Evolutionary conservation across 2,329 filamentous ascomycete genomes (phyloP).

Genomic region (Hypoxylon sp.): DNA sequence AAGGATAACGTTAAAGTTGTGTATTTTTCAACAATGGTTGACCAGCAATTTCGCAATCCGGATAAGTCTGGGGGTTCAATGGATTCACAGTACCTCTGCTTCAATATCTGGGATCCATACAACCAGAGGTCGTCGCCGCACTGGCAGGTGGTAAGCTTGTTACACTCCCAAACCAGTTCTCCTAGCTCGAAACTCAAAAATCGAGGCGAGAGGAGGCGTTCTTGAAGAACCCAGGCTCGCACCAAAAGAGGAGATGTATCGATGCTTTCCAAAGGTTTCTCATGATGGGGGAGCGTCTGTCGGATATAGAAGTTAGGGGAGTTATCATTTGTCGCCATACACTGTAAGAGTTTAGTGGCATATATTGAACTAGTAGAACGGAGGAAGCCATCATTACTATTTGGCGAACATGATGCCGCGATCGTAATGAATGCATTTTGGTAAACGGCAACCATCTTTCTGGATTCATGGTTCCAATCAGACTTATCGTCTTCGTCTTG

Average conservation of each 20-base stretch:
- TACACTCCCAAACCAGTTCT: constrained; percentile 18
- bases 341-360: neutral
- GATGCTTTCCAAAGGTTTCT: neutral
- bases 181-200: constrained; percentile 3
- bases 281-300: neutral
- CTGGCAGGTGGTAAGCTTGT: neutral
- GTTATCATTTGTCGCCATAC: neutral
- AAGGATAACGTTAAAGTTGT: neutral
- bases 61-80: neutral
- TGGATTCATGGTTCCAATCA: constrained; percentile 27
- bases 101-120: neutral
- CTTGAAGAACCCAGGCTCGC: constrained; percentile 14
- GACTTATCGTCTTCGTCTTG: constrained; percentile 14
- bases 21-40: neutral
- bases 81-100: neutral
- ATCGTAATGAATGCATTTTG: constrained; percentile 14
- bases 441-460: constrained; percentile 31
- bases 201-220: constrained; percentile 12
- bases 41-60: neutral
- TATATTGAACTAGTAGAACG: neutral
- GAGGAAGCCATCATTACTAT: constrained; percentile 2
- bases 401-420: constrained; percentile 1
- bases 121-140: neutral
- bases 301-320: neutral
- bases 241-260: neutral